Base-by-base conservation (phyloP, 148 eudicot species). In the Linanthus parryae region DNA sequence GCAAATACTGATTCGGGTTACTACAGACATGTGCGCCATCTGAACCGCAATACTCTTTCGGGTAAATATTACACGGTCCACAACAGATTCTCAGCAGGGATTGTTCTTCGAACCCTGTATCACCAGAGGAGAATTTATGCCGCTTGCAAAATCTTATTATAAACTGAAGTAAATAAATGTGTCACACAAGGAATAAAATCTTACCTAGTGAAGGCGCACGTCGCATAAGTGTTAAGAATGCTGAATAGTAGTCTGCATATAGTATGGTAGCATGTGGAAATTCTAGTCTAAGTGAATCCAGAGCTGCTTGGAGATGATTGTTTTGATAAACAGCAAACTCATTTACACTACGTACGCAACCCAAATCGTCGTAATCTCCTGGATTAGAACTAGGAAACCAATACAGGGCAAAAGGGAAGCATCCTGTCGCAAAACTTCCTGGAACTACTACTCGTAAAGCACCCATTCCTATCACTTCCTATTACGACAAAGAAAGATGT, bases 401-500 rank as follows among this genome's bases (percentile, higher is more conserved):
- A 1, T 51, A 27, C 4, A 67, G 52, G 35, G 33, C 33, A 6
- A 68, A 13, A 2, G 61, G 65, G 21, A 67, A 30, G 33, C 72
- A 67, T 1, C 72, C 72, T 6, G 48, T 30, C 0, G 62, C 57
- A 35, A 68, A 68, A 13, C 62, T 68, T 18, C 72, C 67, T 0
- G 63, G 61, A 4, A 68, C 58, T 3, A 61, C 62, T 8, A 68
- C 8, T 26, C 57, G 23, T 0, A 17, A n/a, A 0, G 67, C 72
- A 35, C 67, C 67, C 7, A 42, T 20, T 3, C 27, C 16, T 25
- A 38, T 38, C 10, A 38, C 42, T 38, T 38, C 42, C 42, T 54
- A 26, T 20, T 23, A 14, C 15, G 8, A 14, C 15, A 11, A 18
- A 31, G 21, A 38, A 38, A 1, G 3, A 38, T 38, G 13, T 18